Conservation (phyloP, 2,329 filamentous ascomycete species). For the Setomelanomma holmii region DNA sequence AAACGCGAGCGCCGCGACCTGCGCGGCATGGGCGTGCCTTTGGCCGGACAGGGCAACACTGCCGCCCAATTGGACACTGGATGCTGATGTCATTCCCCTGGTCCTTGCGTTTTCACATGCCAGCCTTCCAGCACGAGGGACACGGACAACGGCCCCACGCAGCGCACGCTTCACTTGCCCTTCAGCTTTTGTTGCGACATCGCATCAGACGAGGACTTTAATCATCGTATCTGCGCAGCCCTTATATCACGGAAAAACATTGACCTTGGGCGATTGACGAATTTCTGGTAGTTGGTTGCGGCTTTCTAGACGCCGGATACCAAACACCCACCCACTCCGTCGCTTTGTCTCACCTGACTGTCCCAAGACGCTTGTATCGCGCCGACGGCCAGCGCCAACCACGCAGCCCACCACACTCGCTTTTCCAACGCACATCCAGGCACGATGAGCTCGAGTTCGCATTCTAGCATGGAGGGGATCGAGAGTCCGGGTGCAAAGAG, state of each 20-base stretch:
- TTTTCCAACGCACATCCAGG: neutral
- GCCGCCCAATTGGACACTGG: neutral
- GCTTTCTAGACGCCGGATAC: neutral
- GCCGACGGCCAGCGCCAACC: constrained; percentile 1
- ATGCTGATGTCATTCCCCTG: constrained; percentile 17
- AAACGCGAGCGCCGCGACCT: no score
- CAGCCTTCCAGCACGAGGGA: constrained; percentile 10
- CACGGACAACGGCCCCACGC: constrained; percentile 23
- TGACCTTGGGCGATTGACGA: neutral
- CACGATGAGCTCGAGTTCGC: constrained; percentile 8
- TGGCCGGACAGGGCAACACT: constrained; percentile 6
- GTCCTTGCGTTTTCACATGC: constrained; percentile 19
- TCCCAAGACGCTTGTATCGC: constrained; percentile 3
- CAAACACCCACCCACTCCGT: neutral
- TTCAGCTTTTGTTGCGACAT: constrained; percentile 10
- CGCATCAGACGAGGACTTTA: neutral
- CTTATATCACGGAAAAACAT: constrained; percentile 1
- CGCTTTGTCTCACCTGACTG: constrained; percentile 7
- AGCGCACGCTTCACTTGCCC: constrained; percentile 20
- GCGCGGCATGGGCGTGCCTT: no score
- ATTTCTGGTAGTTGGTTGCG: neutral
- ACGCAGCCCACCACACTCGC: constrained; percentile 3
- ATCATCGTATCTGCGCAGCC: neutral
- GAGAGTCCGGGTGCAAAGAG: constrained; percentile 36
- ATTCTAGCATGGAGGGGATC: constrained; percentile 21